These are phyloP conservation scores for Akanthomyces uredinophilus DNA, from an alignment of 2,329 filamentous ascomycete genomes.

Conservation along the genomic window DNA sequence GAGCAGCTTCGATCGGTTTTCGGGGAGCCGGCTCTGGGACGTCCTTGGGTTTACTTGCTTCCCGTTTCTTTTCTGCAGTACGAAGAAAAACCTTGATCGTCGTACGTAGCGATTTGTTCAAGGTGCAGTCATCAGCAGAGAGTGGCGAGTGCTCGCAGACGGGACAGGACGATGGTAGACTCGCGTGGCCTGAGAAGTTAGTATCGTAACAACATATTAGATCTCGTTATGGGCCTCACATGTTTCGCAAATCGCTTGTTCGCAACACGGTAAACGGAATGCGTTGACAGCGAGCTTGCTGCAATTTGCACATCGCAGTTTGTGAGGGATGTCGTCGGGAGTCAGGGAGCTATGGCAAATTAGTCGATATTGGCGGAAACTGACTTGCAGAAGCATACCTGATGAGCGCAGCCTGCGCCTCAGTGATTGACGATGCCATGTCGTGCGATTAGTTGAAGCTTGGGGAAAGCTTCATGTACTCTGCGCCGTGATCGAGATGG, in stretches of 20 bases:
- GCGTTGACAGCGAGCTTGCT: constrained; percentile 87
- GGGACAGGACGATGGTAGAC: constrained; percentile 74
- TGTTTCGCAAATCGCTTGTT: constrained; percentile 85
- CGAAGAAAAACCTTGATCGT: constrained; percentile 89
- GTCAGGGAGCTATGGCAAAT: constrained; percentile 59
- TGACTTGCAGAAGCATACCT: constrained; percentile 34
- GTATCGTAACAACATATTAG: neutral
- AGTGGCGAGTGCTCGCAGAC: constrained; percentile 91
- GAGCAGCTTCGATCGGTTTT: constrained; percentile 36
- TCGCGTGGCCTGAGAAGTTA: constrained; percentile 59
- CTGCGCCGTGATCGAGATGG: neutral
- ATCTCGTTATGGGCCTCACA: constrained; percentile 52
- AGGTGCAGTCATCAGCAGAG: constrained; percentile 77
- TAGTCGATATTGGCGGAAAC: neutral
- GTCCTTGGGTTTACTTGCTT: constrained; percentile 54
- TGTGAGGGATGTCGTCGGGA: constrained; percentile 87
- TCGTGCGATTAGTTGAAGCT: constrained; percentile 12
- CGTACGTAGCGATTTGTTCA: constrained; percentile 84
- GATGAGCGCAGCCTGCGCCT: constrained; percentile 55
- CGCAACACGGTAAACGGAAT: constrained; percentile 88
- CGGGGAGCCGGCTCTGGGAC: constrained; percentile 34
- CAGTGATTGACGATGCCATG: constrained; percentile 36
- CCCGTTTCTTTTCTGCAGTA: constrained; percentile 84
- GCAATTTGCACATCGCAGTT: constrained; percentile 90
- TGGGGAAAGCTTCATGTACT: neutral